Base-by-base conservation (phyloP, 139 green algal species). In the Chlamydomonas applanata region DNA sequence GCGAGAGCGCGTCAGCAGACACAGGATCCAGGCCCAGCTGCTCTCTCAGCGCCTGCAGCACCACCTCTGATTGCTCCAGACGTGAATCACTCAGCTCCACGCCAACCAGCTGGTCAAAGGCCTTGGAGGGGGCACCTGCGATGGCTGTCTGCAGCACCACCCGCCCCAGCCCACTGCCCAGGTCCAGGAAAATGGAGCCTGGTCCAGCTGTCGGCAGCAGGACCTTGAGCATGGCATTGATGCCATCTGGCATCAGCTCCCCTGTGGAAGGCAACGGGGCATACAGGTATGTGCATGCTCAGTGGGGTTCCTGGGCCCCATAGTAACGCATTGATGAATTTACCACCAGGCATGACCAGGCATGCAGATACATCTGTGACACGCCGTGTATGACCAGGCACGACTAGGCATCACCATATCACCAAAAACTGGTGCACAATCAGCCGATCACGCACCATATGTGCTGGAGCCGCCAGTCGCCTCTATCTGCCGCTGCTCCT, bases 401-500 rank as follows among this genome's bases (percentile, higher is more conserved):
- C n/a, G n/a, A n/a, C n/a, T n/a, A n/a, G n/a, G n/a, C n/a, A n/a
- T n/a, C n/a, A n/a, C n/a, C n/a, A n/a, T n/a, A n/a, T n/a, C n/a
- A n/a, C n/a, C n/a, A n/a, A n/a, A n/a, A n/a, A n/a, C n/a, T n/a
- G n/a, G n/a, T n/a, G n/a, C n/a, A n/a, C n/a, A n/a, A n/a, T n/a
- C n/a, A n/a, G n/a, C n/a, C n/a, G n/a, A n/a, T n/a, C n/a, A n/a
- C 40, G 7, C 40, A 49, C 59, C 59, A 35, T 53, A 25, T 2
- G 44, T 64, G 72, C 46, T 67, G 69, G 49, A 69, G 62, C 74
- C 72, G 64, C 74, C 72, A 34, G 64, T 71, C 20, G 74, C 36
- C 36, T 71, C 64, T 11, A 57, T 53, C 32, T 44, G 33, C 34
- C 32, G 30, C 64, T 71, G 64, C 19, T 53, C 36, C 36, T 53